Base-by-base conservation (phyloP, 192 early-diverging fungal genomes). In the Gryganskiella cystojenkinii region DNA sequence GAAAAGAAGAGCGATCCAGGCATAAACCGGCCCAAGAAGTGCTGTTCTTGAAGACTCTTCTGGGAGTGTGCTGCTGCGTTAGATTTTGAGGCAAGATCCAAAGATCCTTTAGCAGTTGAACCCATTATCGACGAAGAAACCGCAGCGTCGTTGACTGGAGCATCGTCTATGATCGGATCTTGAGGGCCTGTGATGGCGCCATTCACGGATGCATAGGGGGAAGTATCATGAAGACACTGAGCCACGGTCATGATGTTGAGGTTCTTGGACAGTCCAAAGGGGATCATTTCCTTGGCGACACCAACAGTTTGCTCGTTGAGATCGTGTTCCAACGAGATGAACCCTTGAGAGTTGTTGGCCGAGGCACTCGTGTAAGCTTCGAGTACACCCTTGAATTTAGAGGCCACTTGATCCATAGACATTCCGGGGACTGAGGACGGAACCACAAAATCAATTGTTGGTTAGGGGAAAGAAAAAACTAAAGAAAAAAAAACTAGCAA, bases 251-350 rank as follows among this genome's bases (percentile, higher is more conserved):
- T 37, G 30, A 56, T 53, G 13, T 31, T 66, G 25, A 66, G n/a
- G 34, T 56, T 56, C 4, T 19, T 13, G 2, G 25, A 20, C 7
- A 66, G 42, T 1, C 42, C 50, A 4, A 53, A 15, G 0, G 64
- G 64, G 27, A 66, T 40, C 25, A 24, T 17, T 0, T 34, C 22
- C 27, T 44, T 66, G 24, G 64, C 64, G 9, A 54, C 34, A 14
- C 25, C 25, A 1, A 66, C 64, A 4, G 64, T 53, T 13, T 30
- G 28, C 17, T 0, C n/a, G 14, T 24, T 14, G 33, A 66, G 24
- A 31, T 66, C 64, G n/a, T 66, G 64, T 28, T 66, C 67, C 33
- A 70, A 34, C 10, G 61, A n/a, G 25, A 62, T 60, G 34, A 70
- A 70, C 14, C 67, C 61, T 24, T 40, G 33, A 0, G 57, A 27